Conservation (phyloP, 225 moss, liverwort and hornwort genomes). For the Takakia lepidozioides region DNA sequence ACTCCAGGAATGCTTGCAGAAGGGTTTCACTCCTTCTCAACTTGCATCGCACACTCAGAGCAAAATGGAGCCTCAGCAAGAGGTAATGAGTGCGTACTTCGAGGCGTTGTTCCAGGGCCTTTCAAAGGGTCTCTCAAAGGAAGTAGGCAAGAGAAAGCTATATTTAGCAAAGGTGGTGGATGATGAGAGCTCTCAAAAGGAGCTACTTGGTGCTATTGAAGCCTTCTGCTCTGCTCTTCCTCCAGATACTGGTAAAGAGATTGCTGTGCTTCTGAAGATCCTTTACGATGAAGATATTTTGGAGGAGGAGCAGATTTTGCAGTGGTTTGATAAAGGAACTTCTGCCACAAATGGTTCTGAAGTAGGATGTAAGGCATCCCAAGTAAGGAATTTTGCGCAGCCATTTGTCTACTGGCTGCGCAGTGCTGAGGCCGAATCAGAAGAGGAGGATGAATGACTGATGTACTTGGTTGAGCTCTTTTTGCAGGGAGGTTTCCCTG, state of each 20-base stretch:
- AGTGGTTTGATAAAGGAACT: slow-evolving; percentile 55
- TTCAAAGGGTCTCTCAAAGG: slow-evolving; percentile 83
- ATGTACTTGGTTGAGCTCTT: too few relatives aligned
- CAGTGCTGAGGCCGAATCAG: slow-evolving; percentile 81
- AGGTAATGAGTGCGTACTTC: slow-evolving; percentile 73
- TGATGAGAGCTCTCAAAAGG: slow-evolving; percentile 55
- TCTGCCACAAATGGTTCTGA: slow-evolving; percentile 18
- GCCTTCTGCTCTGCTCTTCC: slow-evolving; percentile 44
- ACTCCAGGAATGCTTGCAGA: slow-evolving; percentile 57
- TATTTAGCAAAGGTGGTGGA: slow-evolving; percentile 48
- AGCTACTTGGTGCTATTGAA: slow-evolving; percentile 52
- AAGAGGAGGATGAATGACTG: slow-evolving; percentile 42
- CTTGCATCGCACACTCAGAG: slow-evolving; percentile 42
- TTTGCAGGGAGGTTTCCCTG: too few relatives aligned
- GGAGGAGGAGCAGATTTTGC: slow-evolving; percentile 88
- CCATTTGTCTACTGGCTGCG: slow-evolving; percentile 90
- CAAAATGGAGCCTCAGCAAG: slow-evolving; percentile 33
- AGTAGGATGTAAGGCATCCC: slow-evolving; percentile 15
- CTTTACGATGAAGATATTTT: slow-evolving; percentile 84
- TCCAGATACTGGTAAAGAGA: slow-evolving; percentile 80
- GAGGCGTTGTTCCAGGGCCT: slow-evolving; percentile 67
- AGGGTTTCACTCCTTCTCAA: slow-evolving; percentile 59
- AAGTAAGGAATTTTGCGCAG: slow-evolving; percentile 55
- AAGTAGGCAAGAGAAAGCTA: slow-evolving; percentile 49
- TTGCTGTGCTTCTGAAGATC: slow-evolving; percentile 74